phyloP scores from a whole-genome alignment of 1,139 yeast genomes.

The Taphrina betulina region DNA sequence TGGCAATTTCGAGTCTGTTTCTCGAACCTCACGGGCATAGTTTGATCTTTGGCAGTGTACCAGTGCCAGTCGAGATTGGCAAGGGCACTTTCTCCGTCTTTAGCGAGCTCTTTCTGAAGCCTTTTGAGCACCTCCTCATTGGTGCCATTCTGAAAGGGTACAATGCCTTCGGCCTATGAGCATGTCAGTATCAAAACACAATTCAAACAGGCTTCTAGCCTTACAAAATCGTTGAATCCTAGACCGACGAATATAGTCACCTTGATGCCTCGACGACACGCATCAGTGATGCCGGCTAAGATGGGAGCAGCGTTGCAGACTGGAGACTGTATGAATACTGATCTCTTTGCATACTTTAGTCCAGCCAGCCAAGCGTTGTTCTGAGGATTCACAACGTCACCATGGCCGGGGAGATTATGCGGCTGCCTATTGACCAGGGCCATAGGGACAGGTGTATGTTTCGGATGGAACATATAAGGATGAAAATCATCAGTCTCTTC shows the following conservation, averaged over 20 bases:
- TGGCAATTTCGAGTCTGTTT: slow-evolving; percentile 24
- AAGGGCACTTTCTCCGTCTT: neutral
- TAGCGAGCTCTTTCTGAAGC: slow-evolving; percentile 9
- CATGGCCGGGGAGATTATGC: slow-evolving; percentile 16
- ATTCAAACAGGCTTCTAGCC: too few species aligned
- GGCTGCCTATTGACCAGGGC: slow-evolving; percentile 24
- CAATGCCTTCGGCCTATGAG: slow-evolving; percentile 8
- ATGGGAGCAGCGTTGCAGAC: slow-evolving; percentile 16
- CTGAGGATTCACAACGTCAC: slow-evolving; percentile 21
- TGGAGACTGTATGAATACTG: slow-evolving; percentile 22
- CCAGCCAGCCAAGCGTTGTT: slow-evolving; percentile 26
- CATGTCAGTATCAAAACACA: too few species aligned
- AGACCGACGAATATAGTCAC: slow-evolving; percentile 19
- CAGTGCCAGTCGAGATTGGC: slow-evolving; percentile 11
- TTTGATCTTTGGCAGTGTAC: slow-evolving; percentile 24
- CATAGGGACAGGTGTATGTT: slow-evolving; percentile 14
- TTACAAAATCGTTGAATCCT: slow-evolving; percentile 23
- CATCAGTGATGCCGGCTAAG: slow-evolving; percentile 2
- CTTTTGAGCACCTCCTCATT: slow-evolving; percentile 12
- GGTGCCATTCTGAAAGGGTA: slow-evolving; percentile 21
- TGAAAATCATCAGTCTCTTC: slow-evolving; percentile 8
- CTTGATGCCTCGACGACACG: slow-evolving; percentile 14
- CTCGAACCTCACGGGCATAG: slow-evolving; percentile 8
- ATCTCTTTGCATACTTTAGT: slow-evolving; percentile 13
- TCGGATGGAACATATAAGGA: slow-evolving; percentile 21